phyloP scores from a whole-genome alignment of 108 stramenopile genomes.

The Skeletonema potamos region DNA sequence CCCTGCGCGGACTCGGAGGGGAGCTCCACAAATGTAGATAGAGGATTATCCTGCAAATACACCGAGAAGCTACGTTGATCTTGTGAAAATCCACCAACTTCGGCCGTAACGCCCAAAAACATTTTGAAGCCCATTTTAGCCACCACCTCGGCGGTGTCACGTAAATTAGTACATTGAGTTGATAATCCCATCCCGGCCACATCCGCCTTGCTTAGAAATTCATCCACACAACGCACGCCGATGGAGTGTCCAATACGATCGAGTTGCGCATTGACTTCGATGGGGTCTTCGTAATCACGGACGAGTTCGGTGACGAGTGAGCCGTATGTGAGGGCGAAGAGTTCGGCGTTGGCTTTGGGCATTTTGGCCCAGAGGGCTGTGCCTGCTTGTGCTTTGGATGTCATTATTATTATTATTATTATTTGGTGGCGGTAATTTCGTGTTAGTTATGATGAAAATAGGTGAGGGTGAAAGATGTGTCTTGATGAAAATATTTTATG shows the following conservation, averaged over 20 bases:
- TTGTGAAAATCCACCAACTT: slow-evolving; percentile 73
- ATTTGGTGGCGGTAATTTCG: too few species aligned
- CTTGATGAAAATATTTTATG: too few species aligned
- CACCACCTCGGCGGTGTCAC: slow-evolving; percentile 90
- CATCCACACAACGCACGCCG: slow-evolving; percentile 93
- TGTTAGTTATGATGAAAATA: too few species aligned
- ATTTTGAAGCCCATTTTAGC: slow-evolving; percentile 94
- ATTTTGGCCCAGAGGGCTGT: slow-evolving; percentile 76
- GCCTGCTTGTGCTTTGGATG: slow-evolving; percentile 58
- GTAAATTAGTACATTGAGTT: slow-evolving; percentile 53
- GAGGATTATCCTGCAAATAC: slow-evolving; percentile 88
- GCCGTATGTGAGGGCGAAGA: slow-evolving; percentile 96
- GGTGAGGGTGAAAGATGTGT: too few species aligned
- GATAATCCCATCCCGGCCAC: slow-evolving; percentile 26
- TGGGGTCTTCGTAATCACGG: slow-evolving; percentile 81
- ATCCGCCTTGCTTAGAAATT: slow-evolving; percentile 92
- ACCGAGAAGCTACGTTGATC: slow-evolving; percentile 76
- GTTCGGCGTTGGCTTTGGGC: slow-evolving; percentile 93
- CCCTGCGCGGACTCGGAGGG: slow-evolving; percentile 53
- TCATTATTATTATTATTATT: too few species aligned
- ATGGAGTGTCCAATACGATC: slow-evolving; percentile 96
- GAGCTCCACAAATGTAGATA: slow-evolving; percentile 92
- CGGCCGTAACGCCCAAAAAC: slow-evolving; percentile 90
- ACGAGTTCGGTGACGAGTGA: slow-evolving; percentile 92
- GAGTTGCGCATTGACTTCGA: slow-evolving; percentile 82